Conservation (phyloP, 2,329 filamentous ascomycete genomes). For the Chaetoscypha palmicola region DNA sequence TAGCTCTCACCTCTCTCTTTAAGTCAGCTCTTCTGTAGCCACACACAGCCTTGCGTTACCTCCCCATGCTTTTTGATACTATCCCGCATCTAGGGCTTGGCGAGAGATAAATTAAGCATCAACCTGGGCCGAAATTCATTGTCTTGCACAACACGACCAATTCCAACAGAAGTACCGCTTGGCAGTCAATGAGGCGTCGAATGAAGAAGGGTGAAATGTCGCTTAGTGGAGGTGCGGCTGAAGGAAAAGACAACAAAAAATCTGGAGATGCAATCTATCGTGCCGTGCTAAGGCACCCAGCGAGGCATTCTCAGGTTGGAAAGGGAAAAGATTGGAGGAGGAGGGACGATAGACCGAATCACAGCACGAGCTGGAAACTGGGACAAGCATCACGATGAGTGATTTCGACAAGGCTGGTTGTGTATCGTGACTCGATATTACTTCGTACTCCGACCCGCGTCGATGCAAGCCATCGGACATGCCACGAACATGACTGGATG, state of each 20-base stretch:
- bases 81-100: constrained; percentile 1
- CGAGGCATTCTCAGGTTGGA: neutral
- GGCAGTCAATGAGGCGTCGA: constrained; percentile 3
- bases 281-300: neutral
- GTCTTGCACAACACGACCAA: neutral
- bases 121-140: constrained; percentile 3
- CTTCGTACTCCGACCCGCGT: neutral
- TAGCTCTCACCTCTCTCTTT: neutral
- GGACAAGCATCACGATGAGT: no score
- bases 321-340: neutral
- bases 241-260: neutral
- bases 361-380: neutral
- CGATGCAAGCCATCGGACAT: neutral
- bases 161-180: neutral
- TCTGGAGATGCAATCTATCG: neutral
- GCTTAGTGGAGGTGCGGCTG: constrained; percentile 4
- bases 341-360: neutral
- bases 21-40: neutral
- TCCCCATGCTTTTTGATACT: constrained; percentile 1
- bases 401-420: neutral
- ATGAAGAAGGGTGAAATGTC: neutral
- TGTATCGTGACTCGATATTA: neutral
- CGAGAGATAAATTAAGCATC: neutral
- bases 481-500: neutral
- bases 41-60: constrained; percentile 4